Conservation (phyloP, 2,329 filamentous ascomycete species). For the Claviceps capensis region DNA sequence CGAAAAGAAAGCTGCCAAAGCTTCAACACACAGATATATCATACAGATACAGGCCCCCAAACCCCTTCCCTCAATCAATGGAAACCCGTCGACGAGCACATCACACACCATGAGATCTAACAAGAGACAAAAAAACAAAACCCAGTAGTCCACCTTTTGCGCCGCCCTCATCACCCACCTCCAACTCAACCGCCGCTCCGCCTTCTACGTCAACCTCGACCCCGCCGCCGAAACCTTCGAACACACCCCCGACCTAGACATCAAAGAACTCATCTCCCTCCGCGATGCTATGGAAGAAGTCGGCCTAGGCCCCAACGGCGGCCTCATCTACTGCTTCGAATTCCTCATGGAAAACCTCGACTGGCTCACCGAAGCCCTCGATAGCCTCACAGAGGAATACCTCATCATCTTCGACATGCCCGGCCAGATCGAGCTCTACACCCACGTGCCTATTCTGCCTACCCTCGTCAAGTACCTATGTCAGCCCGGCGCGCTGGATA, state of each 20-base stretch:
- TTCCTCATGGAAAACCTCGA: conserved; percentile 90
- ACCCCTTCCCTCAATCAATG: no score
- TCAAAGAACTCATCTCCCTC: conserved; percentile 85
- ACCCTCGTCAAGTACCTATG: conserved; percentile 71
- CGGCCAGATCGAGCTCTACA: conserved; percentile 96
- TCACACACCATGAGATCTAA: conserved; percentile 7
- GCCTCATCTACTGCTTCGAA: conserved; percentile 92
- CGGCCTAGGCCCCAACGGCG: conserved; percentile 79
- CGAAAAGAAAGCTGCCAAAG: conserved; percentile 8
- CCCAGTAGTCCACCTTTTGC: conserved; percentile 72
- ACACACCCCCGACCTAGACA: conserved; percentile 85
- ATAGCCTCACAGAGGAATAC: conserved; percentile 82
- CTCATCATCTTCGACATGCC: conserved; percentile 98
- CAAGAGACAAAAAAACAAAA: not conserved
- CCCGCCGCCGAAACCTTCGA: conserved; percentile 87
- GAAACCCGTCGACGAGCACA: no score
- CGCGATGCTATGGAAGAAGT: conserved; percentile 96
- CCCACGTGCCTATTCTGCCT: conserved; percentile 86
- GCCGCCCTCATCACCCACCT: conserved; percentile 86
- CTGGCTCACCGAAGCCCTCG: conserved; percentile 74
- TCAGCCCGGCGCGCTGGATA: conserved; percentile 65
- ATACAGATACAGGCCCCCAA: no score
- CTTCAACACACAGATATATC: no score
- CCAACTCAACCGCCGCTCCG: conserved; percentile 77
- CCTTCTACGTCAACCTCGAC: conserved; percentile 97